A percentile compares a stretch with the other conserved stretches of the same genome.
These are phyloP conservation scores for Musa itinerans DNA, from an alignment of 176 grass and related monocot genomes.

Conservation along the genomic window DNA sequence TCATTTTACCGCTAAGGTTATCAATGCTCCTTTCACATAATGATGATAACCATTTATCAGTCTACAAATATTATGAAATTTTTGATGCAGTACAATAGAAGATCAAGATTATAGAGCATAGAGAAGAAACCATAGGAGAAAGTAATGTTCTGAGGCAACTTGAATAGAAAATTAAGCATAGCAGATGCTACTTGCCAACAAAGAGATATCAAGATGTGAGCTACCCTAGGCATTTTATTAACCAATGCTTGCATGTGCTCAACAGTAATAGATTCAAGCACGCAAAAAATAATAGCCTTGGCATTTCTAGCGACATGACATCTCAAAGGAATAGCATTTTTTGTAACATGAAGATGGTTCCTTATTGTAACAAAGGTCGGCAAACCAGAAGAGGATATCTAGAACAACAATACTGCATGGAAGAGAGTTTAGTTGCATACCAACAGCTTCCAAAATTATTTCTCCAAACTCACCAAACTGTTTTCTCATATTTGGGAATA, in stretches of 20 bases:
- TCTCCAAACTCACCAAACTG: constrained; percentile 58
- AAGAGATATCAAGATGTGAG: constrained; percentile 75
- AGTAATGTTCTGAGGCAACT: constrained; percentile 41
- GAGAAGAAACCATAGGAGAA: constrained; percentile 35
- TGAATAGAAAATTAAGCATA: constrained; percentile 66
- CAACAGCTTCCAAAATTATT: constrained; percentile 86
- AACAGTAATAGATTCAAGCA: constrained; percentile 62
- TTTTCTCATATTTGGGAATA: constrained; percentile 73
- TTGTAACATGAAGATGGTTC: constrained; percentile 40
- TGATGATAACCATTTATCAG: constrained; percentile 64
- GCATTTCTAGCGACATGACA: constrained; percentile 60
- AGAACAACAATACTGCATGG: constrained; percentile 52
- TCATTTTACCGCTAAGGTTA: constrained; percentile 16
- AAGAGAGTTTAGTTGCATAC: constrained; percentile 69
- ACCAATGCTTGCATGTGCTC: constrained; percentile 65
- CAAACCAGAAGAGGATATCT: constrained; percentile 87
- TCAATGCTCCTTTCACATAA: constrained; percentile 38
- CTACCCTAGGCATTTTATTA: constrained; percentile 76
- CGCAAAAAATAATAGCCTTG: constrained; percentile 71
- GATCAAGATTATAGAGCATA: constrained; percentile 46
- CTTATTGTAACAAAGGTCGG: constrained; percentile 49
- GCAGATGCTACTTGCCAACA: constrained; percentile 70
- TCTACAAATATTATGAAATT: constrained; percentile 68
- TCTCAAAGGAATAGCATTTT: constrained; percentile 42
- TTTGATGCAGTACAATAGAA: constrained; percentile 67